These are phyloP conservation scores for Modicella reniformis DNA, from an alignment of 371 early-diverging fungal genomes.

Conservation along the genomic window DNA sequence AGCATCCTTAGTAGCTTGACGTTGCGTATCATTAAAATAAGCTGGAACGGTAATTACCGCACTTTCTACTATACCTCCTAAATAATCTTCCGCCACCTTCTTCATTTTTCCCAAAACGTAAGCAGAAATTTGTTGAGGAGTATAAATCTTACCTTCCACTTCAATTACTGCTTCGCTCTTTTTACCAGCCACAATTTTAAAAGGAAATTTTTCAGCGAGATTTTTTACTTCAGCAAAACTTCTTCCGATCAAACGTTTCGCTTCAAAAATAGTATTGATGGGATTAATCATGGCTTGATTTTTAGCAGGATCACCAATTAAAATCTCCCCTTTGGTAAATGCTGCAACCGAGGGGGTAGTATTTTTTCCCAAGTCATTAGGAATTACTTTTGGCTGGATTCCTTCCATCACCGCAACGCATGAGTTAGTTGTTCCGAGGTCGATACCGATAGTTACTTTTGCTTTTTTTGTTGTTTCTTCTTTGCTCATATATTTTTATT, in stretches of 20 bases:
- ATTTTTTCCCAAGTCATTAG: conserved; percentile 95
- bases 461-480: too few species aligned
- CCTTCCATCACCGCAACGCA: conserved; percentile 98
- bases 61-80: conserved; percentile 87
- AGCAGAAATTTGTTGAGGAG: conserved; percentile 94
- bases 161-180: too few species aligned
- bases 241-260: conserved; percentile 98
- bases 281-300: conserved; percentile 96
- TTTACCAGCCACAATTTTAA: too few species aligned
- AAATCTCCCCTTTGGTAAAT: conserved; percentile 90
- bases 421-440: conserved; percentile 99
- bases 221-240: too few species aligned
- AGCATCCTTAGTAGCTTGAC: conserved; percentile 99
- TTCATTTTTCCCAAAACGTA: conserved; percentile 96
- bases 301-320: conserved; percentile 97
- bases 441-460: conserved; percentile 99
- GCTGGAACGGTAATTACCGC: conserved; percentile 95
- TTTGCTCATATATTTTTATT: too few species aligned
- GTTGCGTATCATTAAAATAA: conserved; percentile 95
- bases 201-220: too few species aligned
- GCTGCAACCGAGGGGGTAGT: conserved; percentile 98
- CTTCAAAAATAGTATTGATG: conserved; percentile 93
- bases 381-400: conserved; percentile 95
- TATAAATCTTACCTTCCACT: conserved; percentile 94
- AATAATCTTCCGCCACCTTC: conserved; percentile 92